phyloP scores from a whole-genome alignment of 1,284 basidiomycete species.

The Entoloma clypeatum region DNA sequence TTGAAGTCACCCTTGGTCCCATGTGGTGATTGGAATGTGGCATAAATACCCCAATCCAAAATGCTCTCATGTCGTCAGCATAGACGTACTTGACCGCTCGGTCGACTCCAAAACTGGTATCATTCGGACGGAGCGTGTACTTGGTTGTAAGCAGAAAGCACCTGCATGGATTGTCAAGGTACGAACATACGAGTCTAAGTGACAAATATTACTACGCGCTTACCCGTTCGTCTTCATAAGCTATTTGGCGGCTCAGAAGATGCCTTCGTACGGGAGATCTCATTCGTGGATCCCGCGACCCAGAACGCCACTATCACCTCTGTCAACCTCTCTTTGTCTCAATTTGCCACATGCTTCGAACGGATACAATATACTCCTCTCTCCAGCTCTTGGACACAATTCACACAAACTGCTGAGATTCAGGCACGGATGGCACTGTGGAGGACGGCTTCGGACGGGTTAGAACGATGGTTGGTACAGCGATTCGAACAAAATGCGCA shows the following conservation, averaged over 20 bases:
- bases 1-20: conserved; percentile 77
- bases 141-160: conserved; percentile 84
- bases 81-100: conserved; percentile 84
- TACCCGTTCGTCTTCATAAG: conserved; percentile 35
- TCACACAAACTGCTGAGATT: conserved; percentile 81
- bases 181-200: conserved; percentile 24
- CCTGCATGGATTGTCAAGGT: conserved; percentile 85
- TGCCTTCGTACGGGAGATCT: conserved; percentile 91
- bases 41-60: conserved; percentile 95
- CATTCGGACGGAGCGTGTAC: conserved; percentile 81
- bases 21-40: conserved; percentile 87
- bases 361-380: conserved; percentile 82
- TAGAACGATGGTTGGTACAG: conserved; percentile 81
- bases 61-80: conserved; percentile 86
- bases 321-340: conserved; percentile 86
- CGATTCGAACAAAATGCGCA: conserved; percentile 87
- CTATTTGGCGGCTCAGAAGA: conserved; percentile 88
- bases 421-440: conserved; percentile 77
- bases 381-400: conserved; percentile 57
- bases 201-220: conserved; percentile 10
- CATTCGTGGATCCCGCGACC: conserved; percentile 81
- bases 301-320: conserved; percentile 82
- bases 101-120: conserved; percentile 83
- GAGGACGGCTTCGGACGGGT: conserved; percentile 70
- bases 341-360: conserved; percentile 88